Evolutionary conservation across 768 basidiomycete species (phyloP), one percentile per base, ranked within the genome.

Genomic region (Russula abietina): DNA sequence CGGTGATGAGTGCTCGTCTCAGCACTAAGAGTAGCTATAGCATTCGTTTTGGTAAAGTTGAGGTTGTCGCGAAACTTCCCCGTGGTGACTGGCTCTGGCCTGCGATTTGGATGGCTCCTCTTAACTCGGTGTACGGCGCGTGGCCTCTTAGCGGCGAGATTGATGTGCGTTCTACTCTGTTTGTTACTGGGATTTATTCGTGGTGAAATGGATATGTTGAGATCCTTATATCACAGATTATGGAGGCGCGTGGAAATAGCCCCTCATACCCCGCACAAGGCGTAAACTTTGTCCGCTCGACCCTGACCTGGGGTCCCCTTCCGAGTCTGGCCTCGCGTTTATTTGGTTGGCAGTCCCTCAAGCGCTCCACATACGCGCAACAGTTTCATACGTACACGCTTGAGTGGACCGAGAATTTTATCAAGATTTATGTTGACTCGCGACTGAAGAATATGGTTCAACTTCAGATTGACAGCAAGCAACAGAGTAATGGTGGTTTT

Each of bases 271-370:
- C 73, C 11, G 75, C 70, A 0, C 75, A 79, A 67, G 80, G 81
- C 55, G 70, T 74, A 60, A 79, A 80, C 71, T 80, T 75, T 64
- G 77, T 80, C 24, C 76, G 85, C 60, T 80, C 84, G 6, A 78
- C 82, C 36, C 74, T 94, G 24, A 85, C 85, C 71, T 94, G 87
- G 74, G 91, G 90, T 2, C 81, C 82, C 41, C 70, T 83, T 10
- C 69, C 74, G 48, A 65, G 73, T 0, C 69, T 83, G 1, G 68
- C 79, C 49, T 75, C 75, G 61, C 71, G 74, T 63, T 73, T 80
- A 52, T 77, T 73, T 68, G 80, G 80, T 32, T 80, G 76, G 74
- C 71, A 74, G 69, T 72, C 73, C 52, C 71, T 76, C 68, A 76
- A 81, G 66, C 80, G 77, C 48, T 71, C 75, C 24, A 77, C 75